phyloP scores from a whole-genome alignment of 345 rosid genomes.

The Populus tremula region DNA sequence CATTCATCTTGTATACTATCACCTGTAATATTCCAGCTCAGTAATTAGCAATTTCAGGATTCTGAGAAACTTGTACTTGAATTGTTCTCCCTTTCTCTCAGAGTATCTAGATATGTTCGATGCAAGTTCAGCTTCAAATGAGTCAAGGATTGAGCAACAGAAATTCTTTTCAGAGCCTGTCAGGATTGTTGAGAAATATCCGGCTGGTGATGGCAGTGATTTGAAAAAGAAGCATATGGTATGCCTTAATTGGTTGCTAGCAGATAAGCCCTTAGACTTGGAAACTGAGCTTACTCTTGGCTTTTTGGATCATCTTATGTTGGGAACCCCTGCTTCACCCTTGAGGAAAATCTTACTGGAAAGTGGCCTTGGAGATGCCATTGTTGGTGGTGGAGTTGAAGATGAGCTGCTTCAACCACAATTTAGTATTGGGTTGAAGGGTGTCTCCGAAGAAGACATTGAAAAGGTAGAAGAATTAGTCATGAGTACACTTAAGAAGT shows the following conservation, averaged over 20 bases:
- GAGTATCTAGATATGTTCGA: slow-evolving; percentile 81
- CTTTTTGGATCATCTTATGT: slow-evolving; percentile 87
- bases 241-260: slow-evolving; percentile 86
- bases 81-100: slow-evolving; percentile 30
- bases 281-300: slow-evolving; percentile 88
- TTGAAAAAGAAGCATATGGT: slow-evolving; percentile 89
- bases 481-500: slow-evolving; percentile 61
- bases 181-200: slow-evolving; percentile 79
- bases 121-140: slow-evolving; percentile 60
- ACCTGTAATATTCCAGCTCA: background rate
- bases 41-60: background rate
- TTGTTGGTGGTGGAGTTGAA: slow-evolving; percentile 82
- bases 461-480: slow-evolving; percentile 75
- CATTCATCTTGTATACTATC: background rate
- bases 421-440: slow-evolving; percentile 87
- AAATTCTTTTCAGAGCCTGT: slow-evolving; percentile 68
- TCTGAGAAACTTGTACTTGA: slow-evolving; percentile 1
- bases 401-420: slow-evolving; percentile 97
- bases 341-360: slow-evolving; percentile 84
- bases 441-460: slow-evolving; percentile 71
- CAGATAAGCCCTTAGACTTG: slow-evolving; percentile 80
- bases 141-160: slow-evolving; percentile 57
- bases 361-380: slow-evolving; percentile 95
- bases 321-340: slow-evolving; percentile 97
- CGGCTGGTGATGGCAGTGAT: slow-evolving; percentile 79